Base-by-base conservation (phyloP, 192 early-diverging fungal species). In the Phlyctochytrium bullatum region DNA sequence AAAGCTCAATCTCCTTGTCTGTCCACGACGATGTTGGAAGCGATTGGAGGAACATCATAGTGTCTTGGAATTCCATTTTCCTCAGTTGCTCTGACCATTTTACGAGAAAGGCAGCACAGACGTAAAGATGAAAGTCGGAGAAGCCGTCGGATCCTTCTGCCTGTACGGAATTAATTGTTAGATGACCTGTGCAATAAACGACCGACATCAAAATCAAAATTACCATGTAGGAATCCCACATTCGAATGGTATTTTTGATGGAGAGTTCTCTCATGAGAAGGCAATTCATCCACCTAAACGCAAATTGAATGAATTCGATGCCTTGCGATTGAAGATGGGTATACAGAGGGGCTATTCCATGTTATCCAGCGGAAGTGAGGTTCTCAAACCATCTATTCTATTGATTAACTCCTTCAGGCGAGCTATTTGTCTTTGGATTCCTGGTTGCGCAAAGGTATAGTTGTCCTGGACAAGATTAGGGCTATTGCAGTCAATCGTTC, bases 281-380 rank as follows among this genome's bases (percentile, higher is more conserved):
- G 76, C 97, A 99, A 79, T 99, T 99, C 88, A 98, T 96, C 97
- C 97, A 99, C 56, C 97, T 86, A 72, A 98, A 99, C 4, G 97
- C 93, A 82, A 99, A 98, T 77, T 98, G 96, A 59, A 99, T 94
- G 72, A 96, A 99, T 69, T 99, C 95, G 25, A 99, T 82, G 53
- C 91, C 90, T 78, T 99, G 90, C 3, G 80, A 70, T 62, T 89
- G 87, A 36, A 99, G 84, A 69, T 99, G 97, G 27, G 70, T 66
- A 24, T 90, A 86, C 57, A 99, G 76, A 36, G 84, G 88, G 27
- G 85, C 92, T 91, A 59, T 2, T 58, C 31, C 14, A 35, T 51
- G 31, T 34, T 23, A 47, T 52, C 33, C 32, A 40, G 23, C n/a
- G 65, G n/a, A 67, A 33, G 50, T 52, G 1, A 53, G 12, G 31